A percentile compares a stretch with the other conserved stretches of the same genome.
These are phyloP conservation scores for Tricladium varicosporioides DNA, from an alignment of 2,329 filamentous ascomycete species.

Conservation along the genomic window DNA sequence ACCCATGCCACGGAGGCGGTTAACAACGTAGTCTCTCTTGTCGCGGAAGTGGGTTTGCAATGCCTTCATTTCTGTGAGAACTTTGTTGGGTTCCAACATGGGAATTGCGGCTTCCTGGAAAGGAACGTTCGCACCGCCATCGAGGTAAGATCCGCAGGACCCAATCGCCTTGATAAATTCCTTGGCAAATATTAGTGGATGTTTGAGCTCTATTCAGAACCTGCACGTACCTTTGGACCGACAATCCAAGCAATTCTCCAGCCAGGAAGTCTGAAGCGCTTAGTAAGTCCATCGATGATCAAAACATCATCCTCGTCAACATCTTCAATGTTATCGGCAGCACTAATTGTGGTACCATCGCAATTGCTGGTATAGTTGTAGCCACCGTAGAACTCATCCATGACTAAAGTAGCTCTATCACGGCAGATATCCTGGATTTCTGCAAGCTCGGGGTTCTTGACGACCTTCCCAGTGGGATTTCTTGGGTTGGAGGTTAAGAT, in stretches of 20 bases:
- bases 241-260: conserved; percentile 98
- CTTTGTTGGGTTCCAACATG: conserved; percentile 85
- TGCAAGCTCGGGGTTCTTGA: conserved; percentile 79
- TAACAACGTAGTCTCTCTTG: conserved; percentile 90
- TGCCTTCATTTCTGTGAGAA: conserved; percentile 82
- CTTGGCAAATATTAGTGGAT: conserved; percentile 22
- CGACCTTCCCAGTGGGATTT: conserved; percentile 88
- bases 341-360: conserved; percentile 84
- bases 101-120: conserved; percentile 92
- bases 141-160: conserved; percentile 88
- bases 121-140: conserved; percentile 90
- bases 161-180: conserved; percentile 94
- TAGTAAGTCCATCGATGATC: conserved; percentile 93
- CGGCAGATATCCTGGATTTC: conserved; percentile 93
- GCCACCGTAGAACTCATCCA: conserved; percentile 94
- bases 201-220: not conserved
- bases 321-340: conserved; percentile 85
- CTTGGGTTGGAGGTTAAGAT: conserved; percentile 94
- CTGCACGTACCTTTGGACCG: conserved; percentile 64
- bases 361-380: conserved; percentile 96
- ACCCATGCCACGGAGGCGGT: conserved; percentile 77
- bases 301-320: conserved; percentile 89
- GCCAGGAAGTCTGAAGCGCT: conserved; percentile 92
- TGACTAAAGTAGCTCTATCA: conserved; percentile 85
- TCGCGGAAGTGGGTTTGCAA: conserved; percentile 84